Conservation (phyloP, 2,329 filamentous ascomycete genomes). For the Diplodia intermedia region DNA sequence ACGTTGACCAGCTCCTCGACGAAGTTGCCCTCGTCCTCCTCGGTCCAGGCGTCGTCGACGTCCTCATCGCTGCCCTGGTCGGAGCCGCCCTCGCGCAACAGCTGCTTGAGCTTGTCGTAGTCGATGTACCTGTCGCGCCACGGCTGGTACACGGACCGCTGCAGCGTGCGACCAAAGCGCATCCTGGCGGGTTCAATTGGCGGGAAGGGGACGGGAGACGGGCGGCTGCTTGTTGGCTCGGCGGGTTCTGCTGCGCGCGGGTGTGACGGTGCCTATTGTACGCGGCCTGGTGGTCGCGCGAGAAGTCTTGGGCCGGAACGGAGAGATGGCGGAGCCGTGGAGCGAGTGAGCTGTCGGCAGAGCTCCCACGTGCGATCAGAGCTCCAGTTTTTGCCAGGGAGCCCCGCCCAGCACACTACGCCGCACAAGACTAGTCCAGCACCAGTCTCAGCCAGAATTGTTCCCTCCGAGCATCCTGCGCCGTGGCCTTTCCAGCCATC, state of each 20-base stretch:
- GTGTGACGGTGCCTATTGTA: neutral
- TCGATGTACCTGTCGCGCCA: conserved; percentile 97
- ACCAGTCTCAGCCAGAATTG: neutral
- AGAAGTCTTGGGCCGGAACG: conserved; percentile 1
- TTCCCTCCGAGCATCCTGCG: neutral
- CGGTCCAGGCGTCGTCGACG: conserved; percentile 76
- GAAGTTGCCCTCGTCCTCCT: conserved; percentile 90
- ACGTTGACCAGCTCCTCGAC: conserved; percentile 94
- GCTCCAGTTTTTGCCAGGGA: conserved; percentile 13
- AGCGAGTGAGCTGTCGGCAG: conserved; percentile 26
- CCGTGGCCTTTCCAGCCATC: neutral
- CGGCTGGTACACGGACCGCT: conserved; percentile 77
- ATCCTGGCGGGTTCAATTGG: conserved; percentile 56
- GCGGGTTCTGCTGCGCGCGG: neutral
- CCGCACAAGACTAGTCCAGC: neutral
- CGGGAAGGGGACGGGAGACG: neutral
- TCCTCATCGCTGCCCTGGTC: conserved; percentile 59
- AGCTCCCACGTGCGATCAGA: conserved; percentile 28
- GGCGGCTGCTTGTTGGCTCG: neutral
- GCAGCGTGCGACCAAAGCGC: conserved; percentile 92
- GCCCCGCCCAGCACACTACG: conserved; percentile 19
- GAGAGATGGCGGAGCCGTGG: neutral
- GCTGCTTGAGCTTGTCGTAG: conserved; percentile 88
- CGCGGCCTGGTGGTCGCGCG: neutral
- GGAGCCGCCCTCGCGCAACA: conserved; percentile 75